Conservation (phyloP, 176 grass and related monocot genomes). For the Paspalum vaginatum region DNA sequence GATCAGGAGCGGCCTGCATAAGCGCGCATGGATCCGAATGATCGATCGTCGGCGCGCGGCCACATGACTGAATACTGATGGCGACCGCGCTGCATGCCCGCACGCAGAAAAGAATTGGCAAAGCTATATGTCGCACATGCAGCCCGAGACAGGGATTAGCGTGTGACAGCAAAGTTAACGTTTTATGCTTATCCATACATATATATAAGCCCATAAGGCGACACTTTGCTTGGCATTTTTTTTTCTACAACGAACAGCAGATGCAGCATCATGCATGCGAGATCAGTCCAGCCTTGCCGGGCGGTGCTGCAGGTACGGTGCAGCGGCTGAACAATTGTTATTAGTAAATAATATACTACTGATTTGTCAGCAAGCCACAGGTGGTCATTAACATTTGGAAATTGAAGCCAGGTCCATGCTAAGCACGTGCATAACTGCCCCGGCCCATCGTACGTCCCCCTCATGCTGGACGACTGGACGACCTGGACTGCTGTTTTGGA, state of each 20-base stretch:
- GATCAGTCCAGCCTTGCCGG: too few relatives aligned
- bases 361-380: neutral
- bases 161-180: neutral
- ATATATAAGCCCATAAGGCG: too few relatives aligned
- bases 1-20: too few relatives aligned
- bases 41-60: conserved; percentile 11
- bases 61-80: conserved; percentile 5
- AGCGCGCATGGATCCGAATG: too few relatives aligned
- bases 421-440: conserved; percentile 6
- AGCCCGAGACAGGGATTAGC: conserved; percentile 1
- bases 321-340: too few relatives aligned
- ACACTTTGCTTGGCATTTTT: too few relatives aligned
- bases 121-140: conserved; percentile 6
- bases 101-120: neutral
- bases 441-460: neutral
- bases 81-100: neutral
- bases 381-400: conserved; percentile 20
- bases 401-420: neutral
- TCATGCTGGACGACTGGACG: neutral
- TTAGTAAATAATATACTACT: neutral
- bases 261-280: too few relatives aligned
- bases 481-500: neutral
- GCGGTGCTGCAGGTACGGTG: neutral
- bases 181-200: too few relatives aligned
- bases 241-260: too few relatives aligned